phyloP scores from a whole-genome alignment of 1,139 yeast genomes.

The Suhomyces bolitotheri region DNA sequence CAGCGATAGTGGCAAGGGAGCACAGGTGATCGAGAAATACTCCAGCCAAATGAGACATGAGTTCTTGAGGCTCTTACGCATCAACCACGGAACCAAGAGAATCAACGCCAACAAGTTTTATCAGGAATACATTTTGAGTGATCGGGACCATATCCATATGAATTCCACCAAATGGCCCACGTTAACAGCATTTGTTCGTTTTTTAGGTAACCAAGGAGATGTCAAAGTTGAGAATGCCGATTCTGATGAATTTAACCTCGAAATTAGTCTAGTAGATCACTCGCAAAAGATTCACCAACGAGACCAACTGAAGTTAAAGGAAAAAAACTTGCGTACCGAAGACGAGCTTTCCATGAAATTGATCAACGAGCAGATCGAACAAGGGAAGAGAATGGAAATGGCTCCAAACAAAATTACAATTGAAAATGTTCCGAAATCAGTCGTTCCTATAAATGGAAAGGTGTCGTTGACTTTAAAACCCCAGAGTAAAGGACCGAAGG shows the following conservation, averaged over 20 bases:
- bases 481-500: slow-evolving; percentile 2
- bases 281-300: slow-evolving; percentile 17
- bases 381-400: slow-evolving; percentile 31
- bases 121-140: slow-evolving; percentile 77
- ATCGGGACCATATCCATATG: slow-evolving; percentile 84
- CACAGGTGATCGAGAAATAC: slow-evolving; percentile 54
- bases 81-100: slow-evolving; percentile 78
- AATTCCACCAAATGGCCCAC: slow-evolving; percentile 83
- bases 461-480: slow-evolving; percentile 9
- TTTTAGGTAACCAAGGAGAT: slow-evolving; percentile 60
- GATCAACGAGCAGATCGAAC: slow-evolving; percentile 54
- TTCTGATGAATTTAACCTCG: slow-evolving; percentile 41
- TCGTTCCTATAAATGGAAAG: slow-evolving; percentile 1
- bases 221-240: slow-evolving; percentile 51
- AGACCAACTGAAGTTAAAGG: slow-evolving; percentile 23
- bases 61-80: slow-evolving; percentile 62
- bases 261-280: slow-evolving; percentile 32
- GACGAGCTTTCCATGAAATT: slow-evolving; percentile 34
- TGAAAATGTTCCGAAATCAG: neutral
- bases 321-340: slow-evolving; percentile 11
- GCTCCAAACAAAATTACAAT: neutral
- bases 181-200: slow-evolving; percentile 67
- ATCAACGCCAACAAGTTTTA: slow-evolving; percentile 84
- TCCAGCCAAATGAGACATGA: slow-evolving; percentile 61
- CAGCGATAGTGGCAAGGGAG: slow-evolving; percentile 40